phyloP scores from a whole-genome alignment of 805 yeast species.

The Candida morakotiae region DNA sequence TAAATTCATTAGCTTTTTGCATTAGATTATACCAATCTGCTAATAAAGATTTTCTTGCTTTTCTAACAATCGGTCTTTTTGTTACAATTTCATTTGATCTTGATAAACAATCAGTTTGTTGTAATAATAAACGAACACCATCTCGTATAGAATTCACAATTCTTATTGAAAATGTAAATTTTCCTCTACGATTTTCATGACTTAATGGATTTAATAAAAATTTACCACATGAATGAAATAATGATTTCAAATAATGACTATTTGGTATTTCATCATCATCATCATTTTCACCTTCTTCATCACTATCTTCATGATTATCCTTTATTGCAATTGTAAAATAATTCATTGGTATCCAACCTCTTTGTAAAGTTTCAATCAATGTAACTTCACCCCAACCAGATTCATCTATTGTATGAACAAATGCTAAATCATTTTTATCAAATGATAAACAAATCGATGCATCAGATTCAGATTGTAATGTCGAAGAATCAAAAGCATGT shows the following conservation, averaged over 20 bases:
- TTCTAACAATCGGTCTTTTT: slow-evolving; percentile 55
- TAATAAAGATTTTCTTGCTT: slow-evolving; percentile 61
- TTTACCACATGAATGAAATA: slow-evolving; percentile 61
- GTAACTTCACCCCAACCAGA: slow-evolving; percentile 91
- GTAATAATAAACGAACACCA: slow-evolving; percentile 63
- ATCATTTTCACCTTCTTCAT: slow-evolving; percentile 20
- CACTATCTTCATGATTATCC: slow-evolving; percentile 16
- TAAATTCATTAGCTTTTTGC: slow-evolving; percentile 71
- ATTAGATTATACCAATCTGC: slow-evolving; percentile 81
- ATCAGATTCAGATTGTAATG: slow-evolving; percentile 62
- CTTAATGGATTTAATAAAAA: slow-evolving; percentile 64
- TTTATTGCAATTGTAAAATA: slow-evolving; percentile 53
- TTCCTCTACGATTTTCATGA: slow-evolving; percentile 33
- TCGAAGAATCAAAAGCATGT: slow-evolving; percentile 54
- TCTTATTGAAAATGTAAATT: slow-evolving; percentile 51
- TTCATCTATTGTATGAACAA: slow-evolving; percentile 73
- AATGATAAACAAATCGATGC: slow-evolving; percentile 72
- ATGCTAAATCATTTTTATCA: slow-evolving; percentile 64
- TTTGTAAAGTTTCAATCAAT: slow-evolving; percentile 51
- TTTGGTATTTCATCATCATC: slow-evolving; percentile 30
- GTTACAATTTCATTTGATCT: slow-evolving; percentile 68
- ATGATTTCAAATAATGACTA: slow-evolving; percentile 48
- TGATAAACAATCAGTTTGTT: slow-evolving; percentile 70
- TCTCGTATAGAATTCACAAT: slow-evolving; percentile 65
- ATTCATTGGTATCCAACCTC: slow-evolving; percentile 88